Evolutionary conservation across 2,329 filamentous ascomycete genomes (phyloP).

Genomic region (Claviceps sp.): DNA sequence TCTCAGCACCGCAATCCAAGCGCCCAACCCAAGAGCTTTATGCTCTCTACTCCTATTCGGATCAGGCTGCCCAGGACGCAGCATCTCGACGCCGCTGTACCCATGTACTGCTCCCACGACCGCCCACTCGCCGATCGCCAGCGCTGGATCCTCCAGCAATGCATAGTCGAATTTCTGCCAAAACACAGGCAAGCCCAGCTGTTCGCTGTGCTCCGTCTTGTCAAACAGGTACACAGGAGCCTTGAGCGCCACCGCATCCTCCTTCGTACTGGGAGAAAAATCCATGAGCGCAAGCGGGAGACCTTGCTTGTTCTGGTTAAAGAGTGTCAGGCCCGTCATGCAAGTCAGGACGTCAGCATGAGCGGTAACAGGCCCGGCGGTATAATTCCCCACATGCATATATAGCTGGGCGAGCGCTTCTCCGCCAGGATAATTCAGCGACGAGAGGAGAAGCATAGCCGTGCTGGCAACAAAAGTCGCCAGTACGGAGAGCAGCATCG

Average conservation of each 20-base stretch:
- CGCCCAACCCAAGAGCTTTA: conserved; percentile 32
- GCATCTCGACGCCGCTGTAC: conserved; percentile 44
- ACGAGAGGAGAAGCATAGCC: conserved; percentile 62
- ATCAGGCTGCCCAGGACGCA: conserved; percentile 28
- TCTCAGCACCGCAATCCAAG: conserved; percentile 24
- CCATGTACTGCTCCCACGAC: conserved; percentile 42
- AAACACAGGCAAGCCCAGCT: conserved; percentile 36
- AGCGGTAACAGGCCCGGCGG: conserved; percentile 23
- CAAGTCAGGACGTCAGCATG: conserved; percentile 55
- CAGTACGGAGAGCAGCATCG: conserved; percentile 46
- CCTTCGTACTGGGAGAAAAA: neutral
- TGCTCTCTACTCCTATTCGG: conserved; percentile 5
- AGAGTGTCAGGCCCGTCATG: conserved; percentile 59
- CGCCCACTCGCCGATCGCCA: conserved; percentile 40
- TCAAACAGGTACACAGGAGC: conserved; percentile 33
- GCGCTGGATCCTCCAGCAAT: conserved; percentile 38
- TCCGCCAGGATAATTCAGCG: conserved; percentile 88
- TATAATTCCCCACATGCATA: conserved; percentile 13
- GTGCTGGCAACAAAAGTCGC: conserved; percentile 46
- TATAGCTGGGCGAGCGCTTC: conserved; percentile 53
- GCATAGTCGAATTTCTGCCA: conserved; percentile 54
- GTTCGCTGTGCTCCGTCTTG: conserved; percentile 43
- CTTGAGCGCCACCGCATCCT: conserved; percentile 3
- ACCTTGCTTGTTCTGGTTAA: conserved; percentile 36
- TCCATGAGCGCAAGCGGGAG: conserved; percentile 20